Percentiles rank a stretch among this genome's conserved stretches.
phyloP scores from a whole-genome alignment of 345 rosid genomes.

The Lumnitzera littorea region DNA sequence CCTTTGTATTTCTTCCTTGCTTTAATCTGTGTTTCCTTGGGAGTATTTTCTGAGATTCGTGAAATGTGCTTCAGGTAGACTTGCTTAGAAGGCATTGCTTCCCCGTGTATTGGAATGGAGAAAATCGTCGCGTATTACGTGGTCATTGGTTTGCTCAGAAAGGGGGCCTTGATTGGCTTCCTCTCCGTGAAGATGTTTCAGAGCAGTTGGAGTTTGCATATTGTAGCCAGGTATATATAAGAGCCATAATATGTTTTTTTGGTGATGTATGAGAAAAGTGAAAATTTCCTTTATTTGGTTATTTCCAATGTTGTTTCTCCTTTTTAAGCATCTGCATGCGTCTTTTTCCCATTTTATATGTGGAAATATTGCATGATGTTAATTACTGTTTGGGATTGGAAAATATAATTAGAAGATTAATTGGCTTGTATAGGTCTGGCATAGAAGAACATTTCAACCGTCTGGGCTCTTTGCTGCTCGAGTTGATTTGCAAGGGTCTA shows the following conservation, averaged over 20 bases:
- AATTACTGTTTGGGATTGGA: too few relatives aligned
- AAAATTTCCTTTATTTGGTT: too few relatives aligned
- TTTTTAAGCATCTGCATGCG: too few relatives aligned
- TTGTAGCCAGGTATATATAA: conserved; percentile 51
- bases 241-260: background rate
- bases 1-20: background rate
- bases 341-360: too few relatives aligned
- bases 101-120: conserved; percentile 97
- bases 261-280: too few relatives aligned
- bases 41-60: conserved; percentile 10
- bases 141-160: conserved; percentile 98
- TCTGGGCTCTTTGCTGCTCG: conserved; percentile 98
- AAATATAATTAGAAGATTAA: conserved; percentile 6
- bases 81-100: conserved; percentile 72
- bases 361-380: too few relatives aligned
- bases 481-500: conserved; percentile 77
- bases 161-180: conserved; percentile 95
- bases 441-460: conserved; percentile 79
- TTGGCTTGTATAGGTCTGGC: conserved; percentile 76
- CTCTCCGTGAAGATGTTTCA: conserved; percentile 83
- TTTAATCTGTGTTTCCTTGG: background rate
- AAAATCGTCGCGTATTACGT: conserved; percentile 89
- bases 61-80: conserved; percentile 58
- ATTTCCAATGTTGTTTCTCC: too few relatives aligned
- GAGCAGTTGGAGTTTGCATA: conserved; percentile 91